Evolutionary conservation across 1,284 basidiomycete species (phyloP).

Genomic region (Paramarasmius palmivorus): DNA sequence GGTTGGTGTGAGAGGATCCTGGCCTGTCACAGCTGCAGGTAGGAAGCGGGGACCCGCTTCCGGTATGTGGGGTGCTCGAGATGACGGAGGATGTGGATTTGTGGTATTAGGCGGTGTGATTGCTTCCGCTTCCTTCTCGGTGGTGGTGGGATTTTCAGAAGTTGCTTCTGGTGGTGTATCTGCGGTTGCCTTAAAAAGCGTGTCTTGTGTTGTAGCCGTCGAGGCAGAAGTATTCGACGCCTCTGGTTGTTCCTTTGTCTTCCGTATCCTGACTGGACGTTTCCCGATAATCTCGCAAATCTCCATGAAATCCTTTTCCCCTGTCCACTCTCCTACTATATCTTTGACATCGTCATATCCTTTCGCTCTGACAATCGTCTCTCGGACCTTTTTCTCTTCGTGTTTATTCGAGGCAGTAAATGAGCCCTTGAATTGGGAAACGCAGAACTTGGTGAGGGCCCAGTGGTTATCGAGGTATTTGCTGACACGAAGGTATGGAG

Average conservation of each 20-base stretch:
- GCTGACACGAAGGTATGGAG: conserved; percentile 79
- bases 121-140: neutral
- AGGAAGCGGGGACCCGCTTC: conserved; percentile 22
- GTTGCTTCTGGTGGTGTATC: no score
- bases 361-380: conserved; percentile 64
- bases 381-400: conserved; percentile 58
- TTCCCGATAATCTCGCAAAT: conserved; percentile 56
- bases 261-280: conserved; percentile 35
- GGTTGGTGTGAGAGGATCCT: conserved; percentile 47
- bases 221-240: no score
- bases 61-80: conserved; percentile 41
- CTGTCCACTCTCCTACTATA: conserved; percentile 60
- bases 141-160: no score
- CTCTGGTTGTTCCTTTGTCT: no score
- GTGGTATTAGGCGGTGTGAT: conserved; percentile 42
- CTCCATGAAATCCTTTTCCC: conserved; percentile 59
- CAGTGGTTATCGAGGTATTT: conserved; percentile 79
- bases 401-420: conserved; percentile 56
- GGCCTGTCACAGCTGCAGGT: conserved; percentile 39
- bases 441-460: conserved; percentile 91
- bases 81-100: conserved; percentile 46
- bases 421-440: conserved; percentile 74
- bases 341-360: conserved; percentile 60
- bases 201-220: no score
- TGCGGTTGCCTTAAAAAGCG: no score